Conservation (phyloP, 2,329 filamentous ascomycete species). For the Ceratocystis lukuohia region DNA sequence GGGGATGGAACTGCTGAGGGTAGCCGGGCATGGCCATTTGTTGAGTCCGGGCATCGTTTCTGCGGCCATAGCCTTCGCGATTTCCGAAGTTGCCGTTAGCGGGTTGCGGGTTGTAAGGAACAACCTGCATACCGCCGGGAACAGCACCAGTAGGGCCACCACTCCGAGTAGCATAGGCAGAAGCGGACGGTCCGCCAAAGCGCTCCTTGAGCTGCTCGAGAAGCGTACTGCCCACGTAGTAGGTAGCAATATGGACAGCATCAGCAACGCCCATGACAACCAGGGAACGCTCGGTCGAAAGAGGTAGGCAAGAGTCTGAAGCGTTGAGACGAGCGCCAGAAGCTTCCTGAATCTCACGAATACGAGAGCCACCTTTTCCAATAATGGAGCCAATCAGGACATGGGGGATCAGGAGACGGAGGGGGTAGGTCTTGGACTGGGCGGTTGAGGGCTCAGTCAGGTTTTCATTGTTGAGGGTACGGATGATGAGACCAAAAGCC, state of each 20-base stretch:
- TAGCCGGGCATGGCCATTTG: constrained; percentile 62
- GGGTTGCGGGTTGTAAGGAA: constrained; percentile 92
- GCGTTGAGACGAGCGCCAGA: constrained; percentile 94
- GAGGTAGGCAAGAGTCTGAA: constrained; percentile 82
- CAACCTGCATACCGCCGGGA: constrained; percentile 95
- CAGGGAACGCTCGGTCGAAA: constrained; percentile 93
- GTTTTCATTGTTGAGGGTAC: constrained; percentile 93
- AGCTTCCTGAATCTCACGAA: constrained; percentile 95
- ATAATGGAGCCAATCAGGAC: constrained; percentile 98
- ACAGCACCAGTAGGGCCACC: constrained; percentile 87
- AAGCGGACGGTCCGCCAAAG: constrained; percentile 88
- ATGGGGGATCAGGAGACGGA: constrained; percentile 88
- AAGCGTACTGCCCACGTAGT: constrained; percentile 96
- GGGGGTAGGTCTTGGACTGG: constrained; percentile 92
- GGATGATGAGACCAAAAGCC: constrained; percentile 96
- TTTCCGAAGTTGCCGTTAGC: constrained; percentile 77
- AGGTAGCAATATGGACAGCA: constrained; percentile 95
- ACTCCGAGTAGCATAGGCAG: constrained; percentile 92
- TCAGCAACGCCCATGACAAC: constrained; percentile 96
- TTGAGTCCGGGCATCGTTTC: constrained; percentile 59
- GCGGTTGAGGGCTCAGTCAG: constrained; percentile 76
- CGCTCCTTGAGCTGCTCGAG: constrained; percentile 94
- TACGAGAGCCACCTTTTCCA: constrained; percentile 87
- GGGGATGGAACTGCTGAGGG: constrained; percentile 58
- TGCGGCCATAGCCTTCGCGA: constrained; percentile 66